Evolutionary conservation across 495 filamentous ascomycete species (phyloP).

Genomic region (Neurospora pannonica): DNA sequence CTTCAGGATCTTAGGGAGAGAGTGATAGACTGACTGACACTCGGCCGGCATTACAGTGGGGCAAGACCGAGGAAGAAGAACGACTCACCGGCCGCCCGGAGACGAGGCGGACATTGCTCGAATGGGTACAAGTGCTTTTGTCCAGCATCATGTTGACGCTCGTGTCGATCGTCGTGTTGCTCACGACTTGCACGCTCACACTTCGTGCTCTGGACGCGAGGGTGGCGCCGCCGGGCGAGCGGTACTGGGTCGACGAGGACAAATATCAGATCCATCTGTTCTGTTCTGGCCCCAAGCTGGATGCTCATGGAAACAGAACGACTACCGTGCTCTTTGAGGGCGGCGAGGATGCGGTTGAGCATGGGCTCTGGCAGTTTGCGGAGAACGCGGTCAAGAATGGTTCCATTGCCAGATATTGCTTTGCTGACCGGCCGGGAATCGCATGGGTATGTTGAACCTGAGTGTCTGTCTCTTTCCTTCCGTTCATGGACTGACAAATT

Average conservation of each 20-base stretch:
- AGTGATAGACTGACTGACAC: background rate
- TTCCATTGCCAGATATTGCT: slow-evolving; percentile 80
- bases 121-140: slow-evolving; percentile 78
- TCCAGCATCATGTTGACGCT: slow-evolving; percentile 59
- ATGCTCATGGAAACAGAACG: slow-evolving; percentile 36
- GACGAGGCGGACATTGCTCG: slow-evolving; percentile 65
- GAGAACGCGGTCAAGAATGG: slow-evolving; percentile 57
- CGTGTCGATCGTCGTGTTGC: slow-evolving; percentile 52
- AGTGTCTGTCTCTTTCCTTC: background rate
- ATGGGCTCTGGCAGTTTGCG: slow-evolving; percentile 62
- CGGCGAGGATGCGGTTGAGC: slow-evolving; percentile 68
- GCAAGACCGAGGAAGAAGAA: slow-evolving; percentile 85
- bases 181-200: slow-evolving; percentile 71
- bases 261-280: slow-evolving; percentile 80
- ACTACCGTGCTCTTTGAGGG: slow-evolving; percentile 78
- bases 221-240: slow-evolving; percentile 57
- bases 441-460: slow-evolving; percentile 52
- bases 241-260: slow-evolving; percentile 67
- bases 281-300: slow-evolving; percentile 61
- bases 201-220: slow-evolving; percentile 68
- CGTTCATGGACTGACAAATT: background rate
- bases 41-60: slow-evolving; percentile 43
- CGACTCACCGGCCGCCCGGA: slow-evolving; percentile 85
- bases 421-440: slow-evolving; percentile 86
- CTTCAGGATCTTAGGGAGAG: background rate